A percentile compares a stretch with the other conserved stretches of the same genome.
phyloP scores from a whole-genome alignment of 2,329 filamentous ascomycete genomes.

The Raffaelea arxii region DNA sequence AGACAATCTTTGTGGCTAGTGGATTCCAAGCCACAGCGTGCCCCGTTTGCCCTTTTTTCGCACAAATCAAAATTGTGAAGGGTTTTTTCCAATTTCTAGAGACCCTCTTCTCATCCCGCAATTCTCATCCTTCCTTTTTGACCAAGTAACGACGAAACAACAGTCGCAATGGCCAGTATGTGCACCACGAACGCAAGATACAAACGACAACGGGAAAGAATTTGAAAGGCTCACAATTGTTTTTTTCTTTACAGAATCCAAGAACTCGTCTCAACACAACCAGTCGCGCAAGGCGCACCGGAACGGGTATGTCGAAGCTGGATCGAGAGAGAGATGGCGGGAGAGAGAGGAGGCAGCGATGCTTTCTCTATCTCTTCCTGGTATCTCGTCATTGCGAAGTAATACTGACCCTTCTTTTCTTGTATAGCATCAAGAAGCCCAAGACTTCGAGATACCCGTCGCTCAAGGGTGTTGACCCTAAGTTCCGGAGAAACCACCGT shows the following conservation, averaged over 20 bases:
- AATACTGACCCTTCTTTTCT: background rate
- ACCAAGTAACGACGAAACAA: slow-evolving; percentile 22
- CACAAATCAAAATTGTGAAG: slow-evolving; percentile 17
- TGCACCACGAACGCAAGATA: slow-evolving; percentile 17
- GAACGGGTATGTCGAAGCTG: slow-evolving; percentile 71
- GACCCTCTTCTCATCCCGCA: slow-evolving; percentile 3
- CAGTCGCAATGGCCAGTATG: slow-evolving; percentile 62
- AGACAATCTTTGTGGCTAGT: slow-evolving; percentile 6
- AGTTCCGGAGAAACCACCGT: slow-evolving; percentile 99
- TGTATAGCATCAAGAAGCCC: slow-evolving; percentile 94
- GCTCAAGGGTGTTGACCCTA: slow-evolving; percentile 96
- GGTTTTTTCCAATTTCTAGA: slow-evolving; percentile 11
- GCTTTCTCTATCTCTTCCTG: too few relatives aligned
- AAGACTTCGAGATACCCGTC: slow-evolving; percentile 99
- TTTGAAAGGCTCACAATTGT: slow-evolving; percentile 17
- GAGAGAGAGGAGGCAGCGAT: background rate
- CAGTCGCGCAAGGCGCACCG: slow-evolving; percentile 97
- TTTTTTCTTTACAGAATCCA: slow-evolving; percentile 62
- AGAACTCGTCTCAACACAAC: slow-evolving; percentile 99
- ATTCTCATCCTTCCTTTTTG: slow-evolving; percentile 7
- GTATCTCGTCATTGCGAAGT: too few relatives aligned
- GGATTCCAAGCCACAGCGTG: slow-evolving; percentile 5
- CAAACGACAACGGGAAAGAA: background rate
- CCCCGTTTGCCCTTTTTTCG: slow-evolving; percentile 12
- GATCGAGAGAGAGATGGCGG: background rate